Percentiles rank a stretch among this genome's conserved stretches.
Conservation (phyloP, 2,329 filamentous ascomycete species). For the Penicillium sp. region DNA sequence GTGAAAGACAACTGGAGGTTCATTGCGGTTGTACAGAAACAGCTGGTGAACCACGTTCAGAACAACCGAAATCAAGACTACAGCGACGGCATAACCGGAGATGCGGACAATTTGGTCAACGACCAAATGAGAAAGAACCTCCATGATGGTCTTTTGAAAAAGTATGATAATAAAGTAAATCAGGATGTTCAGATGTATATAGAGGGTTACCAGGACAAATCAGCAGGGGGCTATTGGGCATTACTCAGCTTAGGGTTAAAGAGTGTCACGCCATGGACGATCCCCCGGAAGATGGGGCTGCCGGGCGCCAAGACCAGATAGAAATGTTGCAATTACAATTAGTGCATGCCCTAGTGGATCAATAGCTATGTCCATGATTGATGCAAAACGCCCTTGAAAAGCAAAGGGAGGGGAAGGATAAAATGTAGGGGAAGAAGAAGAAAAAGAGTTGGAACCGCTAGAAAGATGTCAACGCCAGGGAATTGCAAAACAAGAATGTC, state of each 20-base stretch:
- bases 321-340: constrained; percentile 6
- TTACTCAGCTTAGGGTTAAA: constrained; percentile 24
- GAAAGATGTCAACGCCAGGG: constrained; percentile 14
- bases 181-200: background rate
- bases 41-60: constrained; percentile 78
- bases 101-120: constrained; percentile 19
- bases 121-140: constrained; percentile 16
- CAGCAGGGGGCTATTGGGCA: constrained; percentile 16
- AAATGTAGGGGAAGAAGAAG: background rate
- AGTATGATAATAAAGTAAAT: background rate
- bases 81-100: constrained; percentile 37
- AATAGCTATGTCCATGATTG: constrained; percentile 9
- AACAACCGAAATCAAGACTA: constrained; percentile 60
- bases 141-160: constrained; percentile 13
- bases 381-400: background rate
- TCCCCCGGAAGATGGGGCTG: constrained; percentile 13
- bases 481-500: constrained; percentile 19
- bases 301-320: constrained; percentile 6
- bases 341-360: background rate
- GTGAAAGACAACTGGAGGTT: constrained; percentile 79
- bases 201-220: constrained; percentile 20
- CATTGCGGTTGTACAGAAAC: constrained; percentile 74
- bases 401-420: background rate
- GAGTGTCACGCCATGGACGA: constrained; percentile 18
- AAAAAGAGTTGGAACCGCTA: constrained; percentile 1